Conservation (phyloP, 2,329 filamentous ascomycete genomes). For the Botryotinia convoluta region DNA sequence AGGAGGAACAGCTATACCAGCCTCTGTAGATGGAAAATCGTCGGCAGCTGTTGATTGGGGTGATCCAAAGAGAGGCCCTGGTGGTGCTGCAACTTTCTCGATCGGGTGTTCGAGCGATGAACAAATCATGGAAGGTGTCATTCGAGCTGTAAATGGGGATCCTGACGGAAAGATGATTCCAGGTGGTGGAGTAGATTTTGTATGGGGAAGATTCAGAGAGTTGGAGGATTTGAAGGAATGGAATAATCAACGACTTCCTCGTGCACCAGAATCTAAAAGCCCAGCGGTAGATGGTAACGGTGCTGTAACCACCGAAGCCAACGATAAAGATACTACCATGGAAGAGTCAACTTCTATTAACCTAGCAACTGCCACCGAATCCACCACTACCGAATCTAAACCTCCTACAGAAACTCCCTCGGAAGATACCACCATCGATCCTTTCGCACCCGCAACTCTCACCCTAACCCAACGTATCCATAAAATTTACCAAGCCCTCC, state of each 20-base stretch:
- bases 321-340: not conserved
- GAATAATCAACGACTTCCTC: constrained; percentile 51
- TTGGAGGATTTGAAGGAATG: constrained; percentile 66
- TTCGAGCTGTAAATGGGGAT: constrained; percentile 60
- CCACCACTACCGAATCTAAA: not conserved
- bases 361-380: not conserved
- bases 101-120: constrained; percentile 59
- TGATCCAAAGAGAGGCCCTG: constrained; percentile 62
- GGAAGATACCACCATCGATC: not conserved
- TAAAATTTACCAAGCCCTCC: constrained; percentile 56
- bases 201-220: constrained; percentile 64
- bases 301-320: no score
- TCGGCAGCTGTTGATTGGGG: constrained; percentile 89
- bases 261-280: not conserved
- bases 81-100: constrained; percentile 54
- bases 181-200: constrained; percentile 62
- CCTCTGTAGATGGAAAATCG: constrained; percentile 52
- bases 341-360: not conserved
- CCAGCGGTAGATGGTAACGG: not conserved
- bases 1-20: constrained; percentile 56
- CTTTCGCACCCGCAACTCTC: constrained; percentile 25
- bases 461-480: constrained; percentile 46
- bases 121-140: constrained; percentile 53
- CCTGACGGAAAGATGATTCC: constrained; percentile 55
- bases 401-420: not conserved